Base-by-base conservation (phyloP, 2,329 filamentous ascomycete genomes). In the Neofusicoccum cordaticola region DNA sequence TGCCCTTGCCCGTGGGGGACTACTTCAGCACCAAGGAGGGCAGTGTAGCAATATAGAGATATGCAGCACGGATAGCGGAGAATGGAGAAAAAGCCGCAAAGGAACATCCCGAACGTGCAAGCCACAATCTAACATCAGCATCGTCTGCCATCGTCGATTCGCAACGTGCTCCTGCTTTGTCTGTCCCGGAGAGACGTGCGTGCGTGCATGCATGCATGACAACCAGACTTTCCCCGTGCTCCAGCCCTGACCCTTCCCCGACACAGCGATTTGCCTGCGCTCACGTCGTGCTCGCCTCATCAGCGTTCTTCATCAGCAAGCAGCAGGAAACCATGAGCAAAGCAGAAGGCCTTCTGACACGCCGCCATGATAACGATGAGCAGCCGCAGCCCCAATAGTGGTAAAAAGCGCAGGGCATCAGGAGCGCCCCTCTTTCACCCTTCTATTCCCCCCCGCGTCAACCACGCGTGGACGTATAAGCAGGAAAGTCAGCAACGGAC, bases 321-420 rank as follows among this genome's bases (percentile, higher is more conserved):
- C 27, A 5, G 12, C 52, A 13, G 41, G 53, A 51, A 22, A 44
- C 5, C 44, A 39, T 22, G 17, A 58, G 19, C 53, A 22, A 35
- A 27, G n/a, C 44, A 19, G 31, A 60, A 37, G 15, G 11, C 11
- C 42, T 44, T 60, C 56, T 44, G 52, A 56, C 52, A 27, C 37
- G 35, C 15, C 41, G 27, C n/a, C 13, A 22, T 60, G 56, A 60
- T 47, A 47, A 47, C 42, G 56, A 60, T 47, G 56, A 34, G 27
- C 56, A 47, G 31, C 5, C 17, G 31, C 17, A 15, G 31, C 17
- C 52, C 56, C 56, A 19, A 60, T 60, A 47, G 42, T 31, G 47
- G 56, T 60, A 60, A 60, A 60, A 60, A n/a, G n/a, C 56, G 56
- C 56, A 60, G 56, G 22, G 31, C 12, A 45, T 60, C 56, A 60